Evolutionary conservation across 345 rosid species (phyloP).

Genomic region (Eucalyptus cladocalyx): DNA sequence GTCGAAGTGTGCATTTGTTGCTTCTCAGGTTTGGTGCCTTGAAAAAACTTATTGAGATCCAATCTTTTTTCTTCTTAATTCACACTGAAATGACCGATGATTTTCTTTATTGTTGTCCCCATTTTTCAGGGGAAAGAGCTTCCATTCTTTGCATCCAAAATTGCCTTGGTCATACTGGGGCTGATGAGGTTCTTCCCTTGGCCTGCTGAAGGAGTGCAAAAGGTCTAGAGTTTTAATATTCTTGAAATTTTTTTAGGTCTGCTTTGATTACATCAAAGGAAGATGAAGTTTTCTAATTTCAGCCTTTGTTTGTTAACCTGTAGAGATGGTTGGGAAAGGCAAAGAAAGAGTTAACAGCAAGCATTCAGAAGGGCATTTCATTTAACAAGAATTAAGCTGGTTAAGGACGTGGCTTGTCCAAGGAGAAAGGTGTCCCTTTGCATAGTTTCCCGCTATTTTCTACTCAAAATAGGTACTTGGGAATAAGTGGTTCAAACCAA

Average conservation of each 20-base stretch:
- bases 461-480: no score
- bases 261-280: not conserved
- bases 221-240: constrained; percentile 21
- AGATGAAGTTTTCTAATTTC: no score
- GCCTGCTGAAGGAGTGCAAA: constrained; percentile 77
- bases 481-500: no score
- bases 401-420: no score
- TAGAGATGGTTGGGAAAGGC: constrained; percentile 58
- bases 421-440: no score
- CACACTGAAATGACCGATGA: not conserved
- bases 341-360: constrained; percentile 64
- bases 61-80: no score
- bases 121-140: constrained; percentile 70
- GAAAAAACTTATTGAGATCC: not conserved
- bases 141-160: constrained; percentile 67
- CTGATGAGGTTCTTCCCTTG: constrained; percentile 59
- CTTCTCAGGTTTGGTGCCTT: constrained; percentile 29
- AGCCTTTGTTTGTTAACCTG: no score
- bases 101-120: not conserved
- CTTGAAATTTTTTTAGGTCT: not conserved
- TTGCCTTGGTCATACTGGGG: constrained; percentile 55
- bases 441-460: no score
- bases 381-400: constrained; percentile 22
- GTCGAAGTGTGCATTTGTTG: not conserved
- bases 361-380: constrained; percentile 28